These are phyloP conservation scores for Rhinocladiella similis DNA, from an alignment of 2,329 filamentous ascomycete species.

Conservation along the genomic window DNA sequence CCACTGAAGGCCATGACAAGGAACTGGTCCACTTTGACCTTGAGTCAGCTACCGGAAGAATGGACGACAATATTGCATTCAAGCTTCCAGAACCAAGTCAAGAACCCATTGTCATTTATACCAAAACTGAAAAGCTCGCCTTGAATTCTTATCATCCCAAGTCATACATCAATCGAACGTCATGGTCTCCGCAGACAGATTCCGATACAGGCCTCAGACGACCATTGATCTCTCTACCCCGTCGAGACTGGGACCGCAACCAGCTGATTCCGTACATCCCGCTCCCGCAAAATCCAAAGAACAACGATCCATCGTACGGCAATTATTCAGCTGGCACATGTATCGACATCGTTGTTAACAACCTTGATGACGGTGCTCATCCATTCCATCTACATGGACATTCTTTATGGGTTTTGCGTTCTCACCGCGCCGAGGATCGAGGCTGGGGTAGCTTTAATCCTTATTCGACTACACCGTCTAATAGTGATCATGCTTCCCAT, in stretches of 20 bases:
- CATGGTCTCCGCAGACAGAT: slow-evolving; percentile 42
- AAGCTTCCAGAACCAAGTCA: slow-evolving; percentile 30
- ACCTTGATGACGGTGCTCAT: slow-evolving; percentile 40
- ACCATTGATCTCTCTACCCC: slow-evolving; percentile 36
- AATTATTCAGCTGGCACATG: slow-evolving; percentile 31
- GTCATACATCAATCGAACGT: slow-evolving; percentile 51
- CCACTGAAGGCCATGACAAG: too few species aligned
- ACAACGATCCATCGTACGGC: not conserved
- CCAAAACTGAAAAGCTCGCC: slow-evolving; percentile 48
- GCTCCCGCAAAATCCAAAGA: not conserved
- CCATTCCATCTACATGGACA: slow-evolving; percentile 56
- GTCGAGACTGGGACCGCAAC: slow-evolving; percentile 43
- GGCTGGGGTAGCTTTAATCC: slow-evolving; percentile 6
- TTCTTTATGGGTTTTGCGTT: slow-evolving; percentile 46
- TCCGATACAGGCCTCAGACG: slow-evolving; percentile 21
- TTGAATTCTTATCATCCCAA: slow-evolving; percentile 44
- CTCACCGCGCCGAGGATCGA: slow-evolving; percentile 17
- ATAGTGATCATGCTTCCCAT: too few species aligned
- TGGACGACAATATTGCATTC: slow-evolving; percentile 27
- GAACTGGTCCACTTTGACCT: too few species aligned
- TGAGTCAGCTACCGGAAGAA: too few species aligned
- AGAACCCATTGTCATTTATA: slow-evolving; percentile 46
- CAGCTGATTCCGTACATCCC: slow-evolving; percentile 36
- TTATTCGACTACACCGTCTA: slow-evolving; percentile 1
- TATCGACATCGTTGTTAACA: slow-evolving; percentile 43